Conservation (phyloP, 768 basidiomycete species). For the Hericium erinaceus region DNA sequence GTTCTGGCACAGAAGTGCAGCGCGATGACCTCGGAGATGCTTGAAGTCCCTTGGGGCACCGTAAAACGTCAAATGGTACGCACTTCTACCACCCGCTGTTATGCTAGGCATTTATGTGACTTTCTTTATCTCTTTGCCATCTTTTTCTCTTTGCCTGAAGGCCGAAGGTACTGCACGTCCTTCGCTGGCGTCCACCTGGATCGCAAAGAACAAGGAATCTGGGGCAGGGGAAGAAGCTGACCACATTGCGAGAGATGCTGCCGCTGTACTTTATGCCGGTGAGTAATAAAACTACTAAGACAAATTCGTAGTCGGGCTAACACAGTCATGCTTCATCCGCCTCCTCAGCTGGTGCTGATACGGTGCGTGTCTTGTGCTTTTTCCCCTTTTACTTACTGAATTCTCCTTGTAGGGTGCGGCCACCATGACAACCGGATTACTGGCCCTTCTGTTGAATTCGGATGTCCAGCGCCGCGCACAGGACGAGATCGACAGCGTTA, state of each 20-base stretch:
- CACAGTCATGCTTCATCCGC: neutral
- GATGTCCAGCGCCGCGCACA: constrained; percentile 6
- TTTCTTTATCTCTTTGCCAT: neutral
- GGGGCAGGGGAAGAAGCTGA: neutral
- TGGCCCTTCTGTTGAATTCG: constrained; percentile 7
- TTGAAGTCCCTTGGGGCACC: neutral
- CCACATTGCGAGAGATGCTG: neutral
- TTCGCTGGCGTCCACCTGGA: neutral
- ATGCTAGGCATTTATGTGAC: too few relatives aligned
- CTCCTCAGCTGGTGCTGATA: neutral
- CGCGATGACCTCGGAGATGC: neutral
- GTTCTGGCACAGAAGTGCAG: neutral
- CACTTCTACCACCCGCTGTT: neutral
- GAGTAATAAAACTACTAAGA: neutral
- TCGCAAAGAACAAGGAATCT: neutral
- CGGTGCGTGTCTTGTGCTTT: neutral
- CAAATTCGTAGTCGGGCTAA: neutral
- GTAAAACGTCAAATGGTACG: neutral
- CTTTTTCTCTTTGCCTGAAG: neutral
- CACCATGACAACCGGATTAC: neutral
- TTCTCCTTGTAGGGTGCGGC: neutral
- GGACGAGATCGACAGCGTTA: constrained; percentile 4
- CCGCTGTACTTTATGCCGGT: neutral
- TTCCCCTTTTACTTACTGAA: neutral
- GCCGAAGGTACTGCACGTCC: neutral